phyloP scores from a whole-genome alignment of 1,284 basidiomycete genomes.

The Psilocybe mexicana region DNA sequence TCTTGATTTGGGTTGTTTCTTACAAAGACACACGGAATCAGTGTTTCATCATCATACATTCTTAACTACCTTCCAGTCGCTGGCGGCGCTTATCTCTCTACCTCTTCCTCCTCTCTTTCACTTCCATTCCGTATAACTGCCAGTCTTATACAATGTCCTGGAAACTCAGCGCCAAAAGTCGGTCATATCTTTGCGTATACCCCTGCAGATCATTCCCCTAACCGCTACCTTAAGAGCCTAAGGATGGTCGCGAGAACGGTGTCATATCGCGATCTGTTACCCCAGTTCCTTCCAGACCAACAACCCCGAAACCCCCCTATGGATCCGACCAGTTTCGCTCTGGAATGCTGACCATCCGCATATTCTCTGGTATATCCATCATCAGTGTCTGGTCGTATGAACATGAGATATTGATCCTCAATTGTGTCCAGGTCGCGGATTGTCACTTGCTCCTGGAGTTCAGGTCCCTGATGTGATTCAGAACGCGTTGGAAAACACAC shows the following conservation, averaged over 20 bases:
- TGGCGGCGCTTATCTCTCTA: slow-evolving; percentile 16
- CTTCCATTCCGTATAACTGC: slow-evolving; percentile 6
- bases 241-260: slow-evolving; percentile 68
- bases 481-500: slow-evolving; percentile 67
- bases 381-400: neutral
- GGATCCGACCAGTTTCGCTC: slow-evolving; percentile 67
- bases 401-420: neutral
- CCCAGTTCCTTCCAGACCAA: slow-evolving; percentile 70
- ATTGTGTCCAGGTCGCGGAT: slow-evolving; percentile 58
- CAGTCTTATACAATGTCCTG: slow-evolving; percentile 27
- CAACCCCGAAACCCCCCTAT: slow-evolving; percentile 65
- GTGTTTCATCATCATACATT: slow-evolving; percentile 2
- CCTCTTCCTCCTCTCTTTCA: slow-evolving; percentile 14
- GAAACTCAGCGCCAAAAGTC: slow-evolving; percentile 41
- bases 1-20: slow-evolving; percentile 5
- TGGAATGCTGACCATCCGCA: slow-evolving; percentile 84
- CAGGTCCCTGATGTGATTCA: slow-evolving; percentile 86
- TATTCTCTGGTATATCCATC: slow-evolving; percentile 68
- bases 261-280: slow-evolving; percentile 71
- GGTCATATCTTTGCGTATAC: slow-evolving; percentile 15
- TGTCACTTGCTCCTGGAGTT: slow-evolving; percentile 73
- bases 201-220: slow-evolving; percentile 2
- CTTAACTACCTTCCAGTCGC: slow-evolving; percentile 9
- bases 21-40: slow-evolving; percentile 10
- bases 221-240: slow-evolving; percentile 46